phyloP scores from a whole-genome alignment of 441 rosid species.

The Syzygium malaccense region DNA sequence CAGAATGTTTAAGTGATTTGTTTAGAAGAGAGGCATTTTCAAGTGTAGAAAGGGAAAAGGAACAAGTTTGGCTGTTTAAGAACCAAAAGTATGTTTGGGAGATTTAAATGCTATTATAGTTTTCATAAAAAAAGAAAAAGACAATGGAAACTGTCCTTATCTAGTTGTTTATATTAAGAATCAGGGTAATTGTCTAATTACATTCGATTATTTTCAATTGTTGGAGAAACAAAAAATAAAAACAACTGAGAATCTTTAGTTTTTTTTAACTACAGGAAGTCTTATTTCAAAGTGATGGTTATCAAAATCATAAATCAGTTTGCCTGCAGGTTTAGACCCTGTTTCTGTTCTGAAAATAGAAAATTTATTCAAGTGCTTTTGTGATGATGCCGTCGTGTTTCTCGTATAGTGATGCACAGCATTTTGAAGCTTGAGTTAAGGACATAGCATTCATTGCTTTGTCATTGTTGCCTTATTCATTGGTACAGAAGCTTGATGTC shows the following conservation, averaged over 20 bases:
- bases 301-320: neutral
- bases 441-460: neutral
- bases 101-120: neutral
- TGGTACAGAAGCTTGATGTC: neutral
- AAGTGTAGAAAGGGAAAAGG: neutral
- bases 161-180: neutral
- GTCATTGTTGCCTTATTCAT: neutral
- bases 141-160: neutral
- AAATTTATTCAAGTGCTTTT: neutral
- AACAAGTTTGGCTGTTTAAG: neutral
- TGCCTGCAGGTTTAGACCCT: neutral
- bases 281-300: neutral
- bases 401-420: neutral
- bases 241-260: neutral
- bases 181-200: neutral
- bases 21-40: neutral
- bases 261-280: neutral
- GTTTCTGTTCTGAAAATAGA: neutral
- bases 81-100: neutral
- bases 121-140: neutral
- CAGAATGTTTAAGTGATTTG: neutral
- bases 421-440: neutral
- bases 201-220: neutral
- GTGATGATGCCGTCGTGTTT: neutral
- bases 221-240: neutral